These are phyloP conservation scores for Viridothelium virens DNA, from an alignment of 495 filamentous ascomycete species.

Conservation along the genomic window DNA sequence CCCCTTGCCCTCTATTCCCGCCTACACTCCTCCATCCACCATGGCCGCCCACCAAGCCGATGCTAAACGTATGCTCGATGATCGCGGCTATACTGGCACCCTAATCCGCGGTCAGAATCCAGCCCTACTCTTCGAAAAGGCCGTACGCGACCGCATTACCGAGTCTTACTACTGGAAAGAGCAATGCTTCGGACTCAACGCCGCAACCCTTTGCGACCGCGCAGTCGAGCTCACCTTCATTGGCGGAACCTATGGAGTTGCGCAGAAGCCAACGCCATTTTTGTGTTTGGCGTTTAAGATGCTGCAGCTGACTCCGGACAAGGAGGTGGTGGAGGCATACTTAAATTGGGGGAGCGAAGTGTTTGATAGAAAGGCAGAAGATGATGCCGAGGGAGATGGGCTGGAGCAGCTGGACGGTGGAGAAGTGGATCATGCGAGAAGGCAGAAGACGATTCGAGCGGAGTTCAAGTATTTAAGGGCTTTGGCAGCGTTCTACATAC, in stretches of 20 bases:
- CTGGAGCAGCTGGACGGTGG: not conserved
- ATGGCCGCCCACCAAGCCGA: slow-evolving; percentile 39
- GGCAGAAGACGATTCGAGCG: slow-evolving; percentile 5
- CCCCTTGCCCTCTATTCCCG: not conserved
- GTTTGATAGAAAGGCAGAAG: slow-evolving; percentile 48
- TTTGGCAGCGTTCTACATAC: slow-evolving; percentile 82
- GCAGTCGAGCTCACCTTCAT: slow-evolving; percentile 74
- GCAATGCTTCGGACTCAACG: slow-evolving; percentile 93
- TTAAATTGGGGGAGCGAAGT: slow-evolving; percentile 62
- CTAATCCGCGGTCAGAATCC: slow-evolving; percentile 77
- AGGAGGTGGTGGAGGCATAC: slow-evolving; percentile 74
- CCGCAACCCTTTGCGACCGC: slow-evolving; percentile 80
- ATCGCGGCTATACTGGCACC: slow-evolving; percentile 51
- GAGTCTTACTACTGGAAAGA: slow-evolving; percentile 98
- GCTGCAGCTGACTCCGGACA: slow-evolving; percentile 72
- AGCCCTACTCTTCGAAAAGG: slow-evolving; percentile 81
- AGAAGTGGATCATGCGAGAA: slow-evolving; percentile 10
- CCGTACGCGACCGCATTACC: slow-evolving; percentile 87
- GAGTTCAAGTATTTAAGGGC: slow-evolving; percentile 65
- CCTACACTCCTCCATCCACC: not conserved
- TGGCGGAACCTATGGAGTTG: slow-evolving; percentile 75
- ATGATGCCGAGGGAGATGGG: slow-evolving; percentile 20
- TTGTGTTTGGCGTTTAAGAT: slow-evolving; percentile 94
- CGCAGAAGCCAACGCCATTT: slow-evolving; percentile 82
- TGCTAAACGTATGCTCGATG: slow-evolving; percentile 40